Evolutionary conservation across 2,329 filamentous ascomycete species (phyloP), one percentile per base, ranked within the genome.

Genomic region (Alternaria panax): DNA sequence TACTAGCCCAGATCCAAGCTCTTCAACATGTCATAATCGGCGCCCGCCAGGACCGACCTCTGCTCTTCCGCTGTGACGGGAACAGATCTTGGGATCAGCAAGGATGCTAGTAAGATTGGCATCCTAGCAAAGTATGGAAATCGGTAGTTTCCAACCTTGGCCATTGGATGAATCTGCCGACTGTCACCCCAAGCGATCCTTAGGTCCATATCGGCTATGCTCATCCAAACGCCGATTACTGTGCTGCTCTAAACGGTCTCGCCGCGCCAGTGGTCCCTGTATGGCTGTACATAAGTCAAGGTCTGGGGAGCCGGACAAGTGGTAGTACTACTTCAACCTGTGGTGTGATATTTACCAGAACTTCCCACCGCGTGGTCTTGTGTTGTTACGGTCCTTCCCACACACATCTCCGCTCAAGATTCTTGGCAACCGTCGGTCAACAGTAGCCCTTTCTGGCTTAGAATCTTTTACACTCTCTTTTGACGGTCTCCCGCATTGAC

Each of bases 1-100:
- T 43, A 41, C 54, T 51, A 54, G 57, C 61, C 50, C 54, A 60
- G 52, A 58, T 41, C 55, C 48, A 55, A 60, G 27, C 53, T 45
- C 38, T 54, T 58, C 53, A 59, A 54, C 30, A 61, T 69, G 62
- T 67, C 65, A 68, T 66, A 71, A 56, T 73, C 70, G 70, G 70
- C 55, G 53, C 58, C 56, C 41, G 30, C 27, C 51, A 62, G 36
- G 54, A 60, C 65, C 65, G 62, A 65, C 54, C 40, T 60, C 28
- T 38, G 34, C 32, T 48, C 22, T 64, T 48, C 63, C 48, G 60
- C 20, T 51, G 42, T 55, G 42, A 40, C 50, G 58, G 60, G 40
- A 62, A 48, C 58, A 61, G 25, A 50, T 54, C 32, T 51, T 36
- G 43, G 34, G 34, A 60, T 62, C 51, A 41, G 32, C 51, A 54